Evolutionary conservation across 1,139 yeast species (phyloP).

Genomic region (Eremothecium sinecaudum): DNA sequence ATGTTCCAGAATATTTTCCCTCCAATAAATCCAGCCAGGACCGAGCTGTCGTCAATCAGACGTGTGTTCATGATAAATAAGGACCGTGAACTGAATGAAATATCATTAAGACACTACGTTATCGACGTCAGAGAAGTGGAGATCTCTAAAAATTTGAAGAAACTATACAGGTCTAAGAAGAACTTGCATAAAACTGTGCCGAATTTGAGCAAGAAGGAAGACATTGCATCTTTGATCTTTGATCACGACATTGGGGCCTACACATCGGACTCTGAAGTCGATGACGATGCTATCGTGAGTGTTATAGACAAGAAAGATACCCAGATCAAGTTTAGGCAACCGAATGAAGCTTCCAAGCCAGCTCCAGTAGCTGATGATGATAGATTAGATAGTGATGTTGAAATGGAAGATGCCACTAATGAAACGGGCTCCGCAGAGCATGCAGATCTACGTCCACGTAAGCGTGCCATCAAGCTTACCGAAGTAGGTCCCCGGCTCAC

Average conservation of each 20-base stretch:
- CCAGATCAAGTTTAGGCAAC: slow-evolving; percentile 14
- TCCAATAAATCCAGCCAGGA: slow-evolving; percentile 72
- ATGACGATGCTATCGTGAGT: slow-evolving; percentile 81
- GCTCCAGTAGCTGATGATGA: slow-evolving; percentile 12
- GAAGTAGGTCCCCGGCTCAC: slow-evolving; percentile 91
- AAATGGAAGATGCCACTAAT: slow-evolving; percentile 13
- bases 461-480: slow-evolving; percentile 83
- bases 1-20: slow-evolving; percentile 96
- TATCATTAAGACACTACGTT: slow-evolving; percentile 83
- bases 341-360: background rate
- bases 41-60: slow-evolving; percentile 63
- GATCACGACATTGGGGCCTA: slow-evolving; percentile 70
- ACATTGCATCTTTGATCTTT: slow-evolving; percentile 73
- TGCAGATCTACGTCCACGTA: slow-evolving; percentile 35
- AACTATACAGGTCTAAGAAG: slow-evolving; percentile 57
- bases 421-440: slow-evolving; percentile 10
- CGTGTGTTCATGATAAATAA: slow-evolving; percentile 80
- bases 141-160: slow-evolving; percentile 70
- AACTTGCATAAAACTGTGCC: slow-evolving; percentile 63
- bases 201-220: slow-evolving; percentile 55
- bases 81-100: slow-evolving; percentile 56
- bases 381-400: slow-evolving; percentile 21
- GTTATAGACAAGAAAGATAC: slow-evolving; percentile 40
- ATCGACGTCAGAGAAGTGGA: slow-evolving; percentile 84
- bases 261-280: slow-evolving; percentile 89